Percentiles rank a stretch among this genome's conserved stretches.
Conservation (phyloP, 2,329 filamentous ascomycete species). For the Cladosporium sphaerospermum region DNA sequence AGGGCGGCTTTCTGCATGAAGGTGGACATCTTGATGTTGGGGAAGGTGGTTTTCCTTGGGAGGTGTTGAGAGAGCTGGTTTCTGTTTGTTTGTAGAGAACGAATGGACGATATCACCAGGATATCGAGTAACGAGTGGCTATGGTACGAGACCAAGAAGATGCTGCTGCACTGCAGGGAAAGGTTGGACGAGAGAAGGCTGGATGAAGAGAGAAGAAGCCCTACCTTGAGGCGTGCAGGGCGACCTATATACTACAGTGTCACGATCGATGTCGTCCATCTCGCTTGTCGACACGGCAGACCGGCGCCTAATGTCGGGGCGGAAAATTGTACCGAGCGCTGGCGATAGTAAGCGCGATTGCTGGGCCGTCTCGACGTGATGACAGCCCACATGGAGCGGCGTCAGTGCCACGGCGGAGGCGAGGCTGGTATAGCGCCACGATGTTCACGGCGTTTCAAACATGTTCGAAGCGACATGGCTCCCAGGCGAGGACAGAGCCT, state of each 20-base stretch:
- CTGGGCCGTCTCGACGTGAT: constrained; percentile 1
- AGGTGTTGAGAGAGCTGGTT: background rate
- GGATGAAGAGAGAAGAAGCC: constrained; percentile 5
- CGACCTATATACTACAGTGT: background rate
- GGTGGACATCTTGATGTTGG: constrained; percentile 18
- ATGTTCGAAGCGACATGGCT: constrained; percentile 1
- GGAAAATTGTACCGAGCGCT: background rate
- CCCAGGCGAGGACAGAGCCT: background rate
- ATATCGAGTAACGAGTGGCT: constrained; percentile 11
- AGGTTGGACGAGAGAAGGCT: constrained; percentile 4
- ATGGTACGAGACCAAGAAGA: constrained; percentile 8
- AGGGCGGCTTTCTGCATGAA: constrained; percentile 21
- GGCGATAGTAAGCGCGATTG: background rate
- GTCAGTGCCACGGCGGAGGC: background rate
- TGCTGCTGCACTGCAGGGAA: constrained; percentile 4
- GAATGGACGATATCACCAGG: constrained; percentile 13
- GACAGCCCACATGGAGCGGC: constrained; percentile 6
- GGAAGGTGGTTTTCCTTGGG: background rate
- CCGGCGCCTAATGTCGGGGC: constrained; percentile 7
- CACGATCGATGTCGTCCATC: background rate
- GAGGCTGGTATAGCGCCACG: background rate
- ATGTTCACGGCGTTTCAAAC: constrained; percentile 4
- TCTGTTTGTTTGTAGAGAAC: background rate
- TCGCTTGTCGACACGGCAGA: background rate
- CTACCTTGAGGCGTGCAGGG: constrained; percentile 2